Evolutionary conservation across 1,139 yeast species (phyloP), one percentile per base, ranked within the genome.

Genomic region (Spathaspora sp.): DNA sequence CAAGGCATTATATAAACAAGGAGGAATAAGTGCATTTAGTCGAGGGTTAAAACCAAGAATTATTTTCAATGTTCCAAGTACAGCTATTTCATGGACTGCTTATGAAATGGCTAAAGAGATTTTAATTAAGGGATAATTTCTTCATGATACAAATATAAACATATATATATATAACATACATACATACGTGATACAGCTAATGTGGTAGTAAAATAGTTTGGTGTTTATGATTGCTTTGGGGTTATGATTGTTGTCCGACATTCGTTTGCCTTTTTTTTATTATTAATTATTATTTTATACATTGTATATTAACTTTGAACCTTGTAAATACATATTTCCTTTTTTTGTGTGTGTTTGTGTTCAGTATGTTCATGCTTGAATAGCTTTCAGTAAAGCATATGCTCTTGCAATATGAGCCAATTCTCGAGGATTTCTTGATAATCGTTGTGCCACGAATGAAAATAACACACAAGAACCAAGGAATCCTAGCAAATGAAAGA

Each of bases 51-150:
- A 85, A 61, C 98, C 99, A 42, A 81, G 99, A 66, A 84, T 95
- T 46, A 84, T 93, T 36, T 88, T 95, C 53, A 90, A 91, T 64
- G 91, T 93, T 64, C 99, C 99, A 17, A 86, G 96, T 42, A 91
- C 99, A 10, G 99, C 99, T 29, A 91, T 93, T 51, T 85, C 96
- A 53, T 93, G 99, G 99, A 93, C 98, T 1, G 91, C 97, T 18
- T 93, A 95, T 66, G 99, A 93, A 65, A 89, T 91, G 95, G 98
- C 97, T 39, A 93, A 93, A 68, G 87, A 83, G 56, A 75, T 86
- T 43, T 67, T 79, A 56, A 62, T 68, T 38, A 63, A 53, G 52
- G 54, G 57, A 36, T 56, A 48, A 25, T 9, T 13, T 6, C n/a
- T 26, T 26, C 29, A 31, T 9, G 15, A 31, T n/a, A 31, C 36